Percentiles rank a stretch among this genome's conserved stretches.
Conservation (phyloP, 306 rosid species). For the Pyrus communis region DNA sequence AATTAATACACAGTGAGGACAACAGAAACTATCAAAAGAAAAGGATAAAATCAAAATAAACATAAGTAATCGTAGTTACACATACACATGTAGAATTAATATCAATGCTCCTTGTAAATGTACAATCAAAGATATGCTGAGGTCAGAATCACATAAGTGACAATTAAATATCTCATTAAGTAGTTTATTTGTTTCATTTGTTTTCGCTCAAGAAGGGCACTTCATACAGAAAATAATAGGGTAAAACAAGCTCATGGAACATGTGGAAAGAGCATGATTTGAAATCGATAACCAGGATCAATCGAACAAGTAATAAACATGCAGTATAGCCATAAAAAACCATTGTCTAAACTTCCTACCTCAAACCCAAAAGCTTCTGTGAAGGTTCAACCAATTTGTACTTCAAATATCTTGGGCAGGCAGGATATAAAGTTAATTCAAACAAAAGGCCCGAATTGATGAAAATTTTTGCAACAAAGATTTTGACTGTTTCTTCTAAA, state of each 20-base stretch:
- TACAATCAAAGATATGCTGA: not conserved
- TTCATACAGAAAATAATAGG: not conserved
- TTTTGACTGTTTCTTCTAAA: not conserved
- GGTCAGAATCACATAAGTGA: not conserved
- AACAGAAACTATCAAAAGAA: not conserved
- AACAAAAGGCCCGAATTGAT: not conserved
- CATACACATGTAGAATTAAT: not conserved
- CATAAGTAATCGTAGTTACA: not conserved
- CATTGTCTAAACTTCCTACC: not conserved
- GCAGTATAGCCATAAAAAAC: not conserved
- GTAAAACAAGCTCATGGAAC: not conserved
- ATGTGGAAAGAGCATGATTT: not conserved
- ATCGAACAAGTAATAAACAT: not conserved
- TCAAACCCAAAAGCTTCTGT: not conserved
- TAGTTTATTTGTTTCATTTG: not conserved
- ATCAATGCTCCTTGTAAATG: not conserved
- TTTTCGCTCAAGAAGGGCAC: not conserved
- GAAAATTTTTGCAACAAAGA: not conserved
- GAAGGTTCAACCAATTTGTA: not conserved
- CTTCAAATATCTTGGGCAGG: not conserved
- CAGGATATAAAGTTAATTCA: not conserved
- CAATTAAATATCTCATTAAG: not conserved
- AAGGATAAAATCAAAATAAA: not conserved
- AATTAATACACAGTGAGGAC: slow-evolving; percentile 10
- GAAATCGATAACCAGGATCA: not conserved